Percentiles rank a stretch among this genome's conserved stretches.
These are phyloP conservation scores for Zygotorulaspora florentina DNA, from an alignment of 805 yeast species.

Conservation along the genomic window DNA sequence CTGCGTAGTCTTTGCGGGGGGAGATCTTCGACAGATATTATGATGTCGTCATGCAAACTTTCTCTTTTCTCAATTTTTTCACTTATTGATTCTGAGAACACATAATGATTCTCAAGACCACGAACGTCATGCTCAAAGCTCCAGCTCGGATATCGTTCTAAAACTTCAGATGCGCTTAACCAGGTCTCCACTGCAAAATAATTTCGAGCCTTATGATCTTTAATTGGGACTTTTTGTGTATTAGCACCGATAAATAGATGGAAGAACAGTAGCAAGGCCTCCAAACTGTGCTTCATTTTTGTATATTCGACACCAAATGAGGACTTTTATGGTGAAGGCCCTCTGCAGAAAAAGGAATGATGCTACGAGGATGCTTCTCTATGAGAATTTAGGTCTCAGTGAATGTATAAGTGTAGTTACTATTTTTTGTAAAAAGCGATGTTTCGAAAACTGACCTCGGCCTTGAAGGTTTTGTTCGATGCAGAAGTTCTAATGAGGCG, in stretches of 20 bases:
- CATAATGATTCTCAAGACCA: constrained; percentile 58
- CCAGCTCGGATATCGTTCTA: constrained; percentile 42
- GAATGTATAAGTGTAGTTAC: too few relatives aligned
- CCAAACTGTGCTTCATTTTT: constrained; percentile 8
- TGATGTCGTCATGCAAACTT: constrained; percentile 6
- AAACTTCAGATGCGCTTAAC: constrained; percentile 37
- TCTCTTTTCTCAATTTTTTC: constrained; percentile 12
- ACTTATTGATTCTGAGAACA: constrained; percentile 46
- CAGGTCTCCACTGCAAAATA: constrained; percentile 63
- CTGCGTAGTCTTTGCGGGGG: constrained; percentile 50
- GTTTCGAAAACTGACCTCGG: too few relatives aligned
- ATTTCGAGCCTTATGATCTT: constrained; percentile 48
- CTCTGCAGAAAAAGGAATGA: too few relatives aligned
- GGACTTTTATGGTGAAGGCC: neutral
- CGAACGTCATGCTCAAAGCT: constrained; percentile 61
- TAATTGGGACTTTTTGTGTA: constrained; percentile 32
- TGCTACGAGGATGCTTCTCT: too few relatives aligned
- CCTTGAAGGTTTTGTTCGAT: too few relatives aligned
- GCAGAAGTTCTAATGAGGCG: too few relatives aligned
- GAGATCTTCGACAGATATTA: constrained; percentile 49
- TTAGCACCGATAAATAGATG: constrained; percentile 1
- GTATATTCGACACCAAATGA: neutral
- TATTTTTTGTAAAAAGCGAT: too few relatives aligned
- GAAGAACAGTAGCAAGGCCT: constrained; percentile 5
- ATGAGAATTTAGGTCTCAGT: too few relatives aligned